Evolutionary conservation across 225 moss, liverwort and hornwort species (phyloP), one percentile per base, ranked within the genome.

Genomic region (Sphagnum contortum): DNA sequence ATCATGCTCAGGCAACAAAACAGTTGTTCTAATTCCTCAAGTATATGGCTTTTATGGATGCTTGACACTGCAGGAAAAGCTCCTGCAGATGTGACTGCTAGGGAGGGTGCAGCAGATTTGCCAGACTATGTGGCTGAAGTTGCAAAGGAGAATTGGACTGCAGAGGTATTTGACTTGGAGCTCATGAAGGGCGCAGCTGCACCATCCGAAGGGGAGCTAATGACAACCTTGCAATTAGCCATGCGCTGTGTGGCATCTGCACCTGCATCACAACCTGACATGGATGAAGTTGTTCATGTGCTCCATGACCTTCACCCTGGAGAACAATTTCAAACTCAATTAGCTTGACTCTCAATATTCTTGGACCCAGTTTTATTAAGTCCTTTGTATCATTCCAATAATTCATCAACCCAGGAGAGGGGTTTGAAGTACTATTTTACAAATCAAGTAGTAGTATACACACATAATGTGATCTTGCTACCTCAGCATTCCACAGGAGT

Each of bases 71-170:
- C 80, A 83, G 83, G 83, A 0, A 75, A 91, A 81, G 80, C 88
- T 48, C 74, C 94, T 73, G 65, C 86, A 72, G 72, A 89, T 70
- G 75, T 91, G 67, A 71, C 69, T 77, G 71, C 87, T 60, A 73
- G 87, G 0, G 94, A 91, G 1, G 94, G 91, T 2, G 82, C 83
- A 0, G 68, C 83, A 0, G 94, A 94, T 55, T 60, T 94, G 3
- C 94, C 94, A 3, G 87, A 88, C 29, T 81, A 91, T 62, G 94
- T 94, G 8, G 88, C 88, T 0, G 77, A 88, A 45, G 90, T 91
- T 49, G 94, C 91, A 52, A 79, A 91, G 67, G 94, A 94, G 76
- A 91, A 94, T 63, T 91, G 88, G 80, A 94, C 94, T 2, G 76
- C 91, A 4, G 94, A 94, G 46, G 77, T 94, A 3, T 94, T 91